Evolutionary conservation across 2,329 filamentous ascomycete species (phyloP), one percentile per base, ranked within the genome.

Genomic region (Trichoderma asperellum): DNA sequence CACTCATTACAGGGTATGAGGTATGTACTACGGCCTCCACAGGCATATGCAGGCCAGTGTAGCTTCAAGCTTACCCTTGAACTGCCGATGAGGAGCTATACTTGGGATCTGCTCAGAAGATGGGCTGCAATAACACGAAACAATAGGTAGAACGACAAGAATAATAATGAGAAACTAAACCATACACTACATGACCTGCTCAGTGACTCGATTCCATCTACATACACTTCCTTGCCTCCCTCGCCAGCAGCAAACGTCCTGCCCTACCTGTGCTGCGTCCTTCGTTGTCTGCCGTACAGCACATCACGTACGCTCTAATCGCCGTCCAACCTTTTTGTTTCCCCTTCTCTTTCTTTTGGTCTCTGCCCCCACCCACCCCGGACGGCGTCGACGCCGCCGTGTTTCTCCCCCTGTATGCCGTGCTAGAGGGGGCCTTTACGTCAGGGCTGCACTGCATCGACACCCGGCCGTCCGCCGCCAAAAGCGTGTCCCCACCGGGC

Each of bases 391-490:
- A 68, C 56, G 57, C 43, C 65, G 57, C 57, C 62, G 57, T 43
- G 43, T 40, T 61, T 53, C 34, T 59, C 61, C 55, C 59, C 68
- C 61, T 65, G 40, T 56, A 24, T 34, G 29, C 32, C 53, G 55
- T 59, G 32, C 55, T 37, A 59, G 37, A 35, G 61, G 55, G 35
- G 56, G 49, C 62, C 62, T 49, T 64, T 70, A 70, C 69, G 69
- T 70, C 69, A 70, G 64, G 65, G 49, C 64, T 68, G 65, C 68
- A 68, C 64, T 70, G 69, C 65, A 14, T 68, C 55, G 59, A 70
- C 69, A 21, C 69, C 68, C 69, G 69, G 65, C 61, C 68, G 63
- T 68, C 69, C 58, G 64, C 65, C 60, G 65, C 43, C 59, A 40
- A 68, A 53, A 32, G 58, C 68, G 52, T n/a, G 29, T 37, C 43